These are phyloP conservation scores for Harrya chromipes DNA, from an alignment of 768 basidiomycete species.

Conservation along the genomic window DNA sequence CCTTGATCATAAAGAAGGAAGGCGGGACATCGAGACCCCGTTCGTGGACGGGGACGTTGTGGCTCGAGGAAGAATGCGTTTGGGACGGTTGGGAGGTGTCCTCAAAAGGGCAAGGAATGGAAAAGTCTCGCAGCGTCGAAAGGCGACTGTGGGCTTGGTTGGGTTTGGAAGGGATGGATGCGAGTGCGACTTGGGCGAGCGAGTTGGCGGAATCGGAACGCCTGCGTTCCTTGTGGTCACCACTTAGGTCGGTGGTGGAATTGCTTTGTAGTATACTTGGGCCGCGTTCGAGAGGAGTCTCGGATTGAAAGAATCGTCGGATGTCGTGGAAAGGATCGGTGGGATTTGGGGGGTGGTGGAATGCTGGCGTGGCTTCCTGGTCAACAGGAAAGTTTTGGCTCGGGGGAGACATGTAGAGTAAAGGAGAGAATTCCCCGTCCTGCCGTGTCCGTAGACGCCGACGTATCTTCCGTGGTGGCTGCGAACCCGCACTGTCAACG, in stretches of 20 bases:
- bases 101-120: constrained; percentile 21
- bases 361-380: constrained; percentile 3
- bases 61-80: background rate
- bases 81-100: background rate
- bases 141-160: constrained; percentile 1
- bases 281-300: background rate
- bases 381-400: background rate
- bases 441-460: constrained; percentile 4
- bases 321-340: background rate
- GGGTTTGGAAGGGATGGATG: background rate
- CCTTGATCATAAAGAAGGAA: background rate
- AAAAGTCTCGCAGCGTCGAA: constrained; percentile 15
- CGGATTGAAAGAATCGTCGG: background rate
- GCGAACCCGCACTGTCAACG: background rate
- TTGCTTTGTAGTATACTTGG: constrained; percentile 1
- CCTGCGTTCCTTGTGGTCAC: background rate
- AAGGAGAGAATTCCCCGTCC: constrained; percentile 22
- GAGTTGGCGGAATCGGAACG: constrained; percentile 14
- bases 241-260: background rate
- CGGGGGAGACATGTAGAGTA: constrained; percentile 20
- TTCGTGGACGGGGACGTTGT: constrained; percentile 10
- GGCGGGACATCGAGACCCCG: constrained; percentile 16
- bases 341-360: background rate
- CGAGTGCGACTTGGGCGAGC: constrained; percentile 20
- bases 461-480: constrained; percentile 2